phyloP scores from a whole-genome alignment of 2,329 filamentous ascomycete genomes.

The Celoporthe dispersa region DNA sequence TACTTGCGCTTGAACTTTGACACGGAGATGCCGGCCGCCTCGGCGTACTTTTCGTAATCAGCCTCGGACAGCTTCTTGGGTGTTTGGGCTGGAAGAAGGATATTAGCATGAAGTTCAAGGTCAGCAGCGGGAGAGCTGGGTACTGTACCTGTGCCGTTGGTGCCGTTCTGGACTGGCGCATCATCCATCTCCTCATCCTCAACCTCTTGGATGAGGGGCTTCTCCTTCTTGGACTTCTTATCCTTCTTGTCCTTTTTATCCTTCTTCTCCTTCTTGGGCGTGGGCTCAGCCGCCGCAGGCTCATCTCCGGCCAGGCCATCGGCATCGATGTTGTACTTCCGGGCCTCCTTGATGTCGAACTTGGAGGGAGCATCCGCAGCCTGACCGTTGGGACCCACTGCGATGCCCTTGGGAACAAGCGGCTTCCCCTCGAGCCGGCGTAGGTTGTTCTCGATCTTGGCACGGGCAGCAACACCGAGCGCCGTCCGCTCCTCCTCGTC shows the following conservation, averaged over 20 bases:
- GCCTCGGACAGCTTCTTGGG: slow-evolving; percentile 55
- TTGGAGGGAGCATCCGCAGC: slow-evolving; percentile 67
- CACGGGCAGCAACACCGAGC: slow-evolving; percentile 73
- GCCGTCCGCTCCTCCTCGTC: slow-evolving; percentile 89
- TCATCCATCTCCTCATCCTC: slow-evolving; percentile 34
- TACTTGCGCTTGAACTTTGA: slow-evolving; percentile 81
- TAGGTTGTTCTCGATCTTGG: slow-evolving; percentile 76
- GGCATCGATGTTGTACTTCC: slow-evolving; percentile 93
- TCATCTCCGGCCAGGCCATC: slow-evolving; percentile 79
- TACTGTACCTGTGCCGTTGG: slow-evolving; percentile 21
- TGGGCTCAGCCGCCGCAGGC: slow-evolving; percentile 52
- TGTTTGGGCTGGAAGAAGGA: slow-evolving; percentile 37
- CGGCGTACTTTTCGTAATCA: slow-evolving; percentile 64
- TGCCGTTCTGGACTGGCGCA: slow-evolving; percentile 30
- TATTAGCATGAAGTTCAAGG: slow-evolving; percentile 8
- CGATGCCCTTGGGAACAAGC: slow-evolving; percentile 73
- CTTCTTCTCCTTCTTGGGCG: slow-evolving; percentile 36
- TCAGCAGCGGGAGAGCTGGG: slow-evolving; percentile 38
- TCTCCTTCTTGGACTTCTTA: slow-evolving; percentile 52
- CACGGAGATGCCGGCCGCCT: slow-evolving; percentile 69
- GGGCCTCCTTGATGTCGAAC: slow-evolving; percentile 88
- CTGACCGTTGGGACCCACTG: slow-evolving; percentile 75
- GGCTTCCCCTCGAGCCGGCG: slow-evolving; percentile 89
- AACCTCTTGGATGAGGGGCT: slow-evolving; percentile 47
- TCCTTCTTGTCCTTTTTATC: slow-evolving; percentile 41